Evolutionary conservation across 116 monocot genomes (phyloP).

Genomic region (Zostera marina): DNA sequence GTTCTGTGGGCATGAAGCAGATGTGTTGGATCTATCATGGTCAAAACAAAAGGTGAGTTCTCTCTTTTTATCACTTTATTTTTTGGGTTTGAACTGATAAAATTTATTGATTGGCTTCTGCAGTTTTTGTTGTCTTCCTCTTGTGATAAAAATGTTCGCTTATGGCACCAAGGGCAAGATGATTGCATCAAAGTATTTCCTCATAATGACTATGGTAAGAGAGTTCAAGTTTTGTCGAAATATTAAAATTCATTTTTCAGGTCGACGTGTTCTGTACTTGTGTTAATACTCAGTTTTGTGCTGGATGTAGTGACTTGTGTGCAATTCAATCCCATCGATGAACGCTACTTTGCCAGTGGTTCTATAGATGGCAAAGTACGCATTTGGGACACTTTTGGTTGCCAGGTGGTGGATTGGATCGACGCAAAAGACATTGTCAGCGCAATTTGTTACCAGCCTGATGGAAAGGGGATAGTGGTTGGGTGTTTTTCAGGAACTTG

Average conservation of each 20-base stretch:
- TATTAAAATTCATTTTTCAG: too few species aligned
- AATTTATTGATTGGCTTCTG: slow-evolving; percentile 7
- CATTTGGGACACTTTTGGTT: slow-evolving; percentile 40
- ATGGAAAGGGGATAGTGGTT: slow-evolving; percentile 62
- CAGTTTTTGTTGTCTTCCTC: slow-evolving; percentile 63
- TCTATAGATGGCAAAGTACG: slow-evolving; percentile 86
- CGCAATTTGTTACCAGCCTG: slow-evolving; percentile 58
- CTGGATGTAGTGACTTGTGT: slow-evolving; percentile 16
- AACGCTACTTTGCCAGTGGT: slow-evolving; percentile 60
- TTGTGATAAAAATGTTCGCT: slow-evolving; percentile 52
- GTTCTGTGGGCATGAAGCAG: slow-evolving; percentile 49
- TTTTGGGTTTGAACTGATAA: background rate
- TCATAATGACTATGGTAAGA: slow-evolving; percentile 18
- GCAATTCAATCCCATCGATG: slow-evolving; percentile 63
- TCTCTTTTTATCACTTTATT: background rate
- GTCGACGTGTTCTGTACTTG: background rate
- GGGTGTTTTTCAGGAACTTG: slow-evolving; percentile 17
- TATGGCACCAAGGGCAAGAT: slow-evolving; percentile 56
- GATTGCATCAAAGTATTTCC: slow-evolving; percentile 48
- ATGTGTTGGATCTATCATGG: slow-evolving; percentile 57
- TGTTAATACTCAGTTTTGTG: background rate
- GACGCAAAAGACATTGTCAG: slow-evolving; percentile 60
- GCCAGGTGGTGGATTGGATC: slow-evolving; percentile 63
- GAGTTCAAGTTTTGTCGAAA: background rate
- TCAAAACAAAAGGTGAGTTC: slow-evolving; percentile 32